Base-by-base conservation (phyloP, 1,284 basidiomycete species). In the Apiotrichum gamsii region DNA sequence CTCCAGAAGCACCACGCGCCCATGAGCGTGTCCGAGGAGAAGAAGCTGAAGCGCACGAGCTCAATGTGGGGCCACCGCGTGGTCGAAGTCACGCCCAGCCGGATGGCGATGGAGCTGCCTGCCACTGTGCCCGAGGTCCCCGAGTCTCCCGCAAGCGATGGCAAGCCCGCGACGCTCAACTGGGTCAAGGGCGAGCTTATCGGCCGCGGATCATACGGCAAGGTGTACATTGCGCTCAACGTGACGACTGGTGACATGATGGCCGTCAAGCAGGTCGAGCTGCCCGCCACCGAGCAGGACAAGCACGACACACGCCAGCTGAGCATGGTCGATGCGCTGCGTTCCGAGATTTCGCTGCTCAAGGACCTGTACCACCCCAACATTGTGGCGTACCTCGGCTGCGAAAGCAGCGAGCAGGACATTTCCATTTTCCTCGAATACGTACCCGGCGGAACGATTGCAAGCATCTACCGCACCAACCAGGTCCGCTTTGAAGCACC, bases 221-320 rank as follows among this genome's bases (percentile, higher is more conserved):
- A 87, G 41, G 95, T 98, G 24, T 98, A 96, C 65, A 82, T 97
- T 40, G 95, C 90, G 16, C 76, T 98, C 54, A 98, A 98, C 69
- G 90, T 88, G n/a, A 94, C 90, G 1, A 96, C 93, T 0, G 94
- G 94, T 47, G 94, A 98, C 72, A 94, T 97, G 87, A 93, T 98
- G 60, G 95, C 95, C 8, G 95, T 99, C 58, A 99, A 99, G 74
- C 95, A 99, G 73, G 95, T 99, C 40, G 94, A 97, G 71, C 79
- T 94, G 49, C 93, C 94, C 1, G 82, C 83, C 41, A 94, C 90
- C 1, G 82, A 84, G 13, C 87, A 84, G 60, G 94, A 98, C 74
- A 86, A 85, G 65, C 84, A 83, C 60, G 91, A 97, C 65, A 78
- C 80, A 20, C 80, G 91, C 14, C 93, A 96, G 64, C 77, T 82